Base-by-base conservation (phyloP, 331 rosid genomes). In the Quercus phellos region DNA sequence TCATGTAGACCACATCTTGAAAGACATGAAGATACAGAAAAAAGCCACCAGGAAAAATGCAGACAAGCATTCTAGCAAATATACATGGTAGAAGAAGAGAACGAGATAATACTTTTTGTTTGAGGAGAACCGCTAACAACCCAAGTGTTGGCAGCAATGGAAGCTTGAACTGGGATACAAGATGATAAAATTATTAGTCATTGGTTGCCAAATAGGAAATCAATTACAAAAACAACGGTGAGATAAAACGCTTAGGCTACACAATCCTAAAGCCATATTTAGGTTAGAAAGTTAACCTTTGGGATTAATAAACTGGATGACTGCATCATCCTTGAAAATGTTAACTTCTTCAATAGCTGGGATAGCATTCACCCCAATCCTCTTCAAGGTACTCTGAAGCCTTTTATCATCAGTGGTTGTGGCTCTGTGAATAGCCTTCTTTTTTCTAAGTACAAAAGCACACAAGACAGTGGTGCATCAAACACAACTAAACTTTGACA, bases 351-450 rank as follows among this genome's bases (percentile, higher is more conserved):
- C 99, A 46, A 95, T 95, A 19, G 97, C 97, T 4, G 99, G 99
- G 75, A 95, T 95, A 2, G 90, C 93, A 74, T 95, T 95, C 79
- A 95, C 99, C 42, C 99, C 99, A 85, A 95, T 93, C 89, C 99
- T 95, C 90, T 95, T 95, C 60, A 95, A 86, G 60, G 99, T 95
- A 78, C 97, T 93, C 90, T 95, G 99, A 85, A 95, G 99, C 90
- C 98, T 84, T 76, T 95, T 93, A 79, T 95, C 99, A 54, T 95
- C 99, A 12, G 98, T 95, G 74, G 99, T 93, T 2, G 98, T 90
- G 26, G 99, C 93, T 93, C 93, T 95, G 89, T 95, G 99, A 50
- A 95, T 98, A 19, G 99, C 99, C 92, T 95, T 95, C 99, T 95
- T 95, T 96, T 95, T 95, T 80, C 99, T 95, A 76, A 42, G 26